Conservation (phyloP, 2,329 filamentous ascomycete species). For the Fusarium keratoplasticum region DNA sequence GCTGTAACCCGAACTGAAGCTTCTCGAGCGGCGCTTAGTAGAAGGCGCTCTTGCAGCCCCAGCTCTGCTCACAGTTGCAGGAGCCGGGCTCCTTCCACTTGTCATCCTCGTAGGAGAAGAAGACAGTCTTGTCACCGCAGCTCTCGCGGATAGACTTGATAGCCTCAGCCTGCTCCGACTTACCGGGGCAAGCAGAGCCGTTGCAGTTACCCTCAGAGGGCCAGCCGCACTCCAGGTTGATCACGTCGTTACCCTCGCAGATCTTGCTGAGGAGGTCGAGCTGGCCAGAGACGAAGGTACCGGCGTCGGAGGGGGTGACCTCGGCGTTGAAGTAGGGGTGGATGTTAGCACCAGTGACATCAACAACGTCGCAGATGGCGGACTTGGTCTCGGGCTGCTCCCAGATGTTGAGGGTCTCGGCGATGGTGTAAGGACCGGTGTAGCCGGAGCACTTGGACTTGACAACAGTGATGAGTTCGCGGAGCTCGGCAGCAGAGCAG, state of each 20-base stretch:
- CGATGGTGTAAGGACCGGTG: conserved; percentile 81
- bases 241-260: conserved; percentile 78
- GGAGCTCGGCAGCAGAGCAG: conserved; percentile 73
- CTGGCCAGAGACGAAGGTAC: conserved; percentile 80
- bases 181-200: conserved; percentile 77
- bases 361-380: conserved; percentile 77
- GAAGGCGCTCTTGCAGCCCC: conserved; percentile 66
- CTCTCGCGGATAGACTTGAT: conserved; percentile 76
- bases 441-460: conserved; percentile 79
- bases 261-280: conserved; percentile 75
- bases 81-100: conserved; percentile 80
- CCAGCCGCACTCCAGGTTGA: conserved; percentile 94
- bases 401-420: conserved; percentile 86
- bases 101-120: conserved; percentile 87
- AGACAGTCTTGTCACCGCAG: conserved; percentile 76
- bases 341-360: conserved; percentile 86
- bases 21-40: conserved; percentile 28
- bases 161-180: conserved; percentile 75
- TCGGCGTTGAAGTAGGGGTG: conserved; percentile 93
- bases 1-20: conserved; percentile 29
- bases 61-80: conserved; percentile 83
- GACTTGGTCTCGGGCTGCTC: conserved; percentile 68
- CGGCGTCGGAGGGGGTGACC: conserved; percentile 73
- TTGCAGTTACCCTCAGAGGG: conserved; percentile 77
- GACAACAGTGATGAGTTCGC: conserved; percentile 75